phyloP scores from a whole-genome alignment of 2,329 filamentous ascomycete species.

The Intubia oerlemansii region DNA sequence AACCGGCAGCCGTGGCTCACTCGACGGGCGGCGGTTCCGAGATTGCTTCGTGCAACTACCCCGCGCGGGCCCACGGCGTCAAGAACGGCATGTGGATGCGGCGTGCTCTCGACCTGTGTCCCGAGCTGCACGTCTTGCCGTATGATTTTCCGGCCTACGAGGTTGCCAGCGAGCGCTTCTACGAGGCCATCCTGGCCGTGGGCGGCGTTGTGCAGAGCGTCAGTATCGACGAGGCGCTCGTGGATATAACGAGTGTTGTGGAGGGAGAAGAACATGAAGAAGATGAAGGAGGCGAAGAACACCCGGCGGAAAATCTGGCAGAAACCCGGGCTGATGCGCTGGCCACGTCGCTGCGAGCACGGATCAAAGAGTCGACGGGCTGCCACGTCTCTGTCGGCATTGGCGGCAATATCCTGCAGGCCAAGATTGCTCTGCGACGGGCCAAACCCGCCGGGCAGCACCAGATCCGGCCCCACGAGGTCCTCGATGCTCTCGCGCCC shows the following conservation, averaged over 20 bases:
- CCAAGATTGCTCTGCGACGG: constrained; percentile 74
- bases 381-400: constrained; percentile 89
- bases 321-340: constrained; percentile 47
- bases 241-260: constrained; percentile 61
- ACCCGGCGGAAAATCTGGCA: too few relatives aligned
- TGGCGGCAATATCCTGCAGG: constrained; percentile 72
- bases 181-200: constrained; percentile 58
- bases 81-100: constrained; percentile 99
- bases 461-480: constrained; percentile 64
- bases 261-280: too few relatives aligned
- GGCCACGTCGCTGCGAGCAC: constrained; percentile 41
- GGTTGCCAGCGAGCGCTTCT: constrained; percentile 72
- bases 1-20: constrained; percentile 78
- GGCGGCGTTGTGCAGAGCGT: constrained; percentile 85
- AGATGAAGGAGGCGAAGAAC: constrained; percentile 31
- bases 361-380: constrained; percentile 52
- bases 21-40: constrained; percentile 70
- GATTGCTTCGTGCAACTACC: constrained; percentile 95
- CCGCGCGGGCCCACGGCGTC: constrained; percentile 63
- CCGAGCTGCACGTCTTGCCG: constrained; percentile 70
- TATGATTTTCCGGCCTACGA: constrained; percentile 95
- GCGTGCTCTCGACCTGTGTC: constrained; percentile 59
- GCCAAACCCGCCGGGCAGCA: constrained; percentile 90
- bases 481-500: constrained; percentile 54
- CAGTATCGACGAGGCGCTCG: constrained; percentile 82